A percentile compares a stretch with the other conserved stretches of the same genome.
Conservation (phyloP, 2,329 filamentous ascomycete species). For the Exophiala dermatitidis region DNA sequence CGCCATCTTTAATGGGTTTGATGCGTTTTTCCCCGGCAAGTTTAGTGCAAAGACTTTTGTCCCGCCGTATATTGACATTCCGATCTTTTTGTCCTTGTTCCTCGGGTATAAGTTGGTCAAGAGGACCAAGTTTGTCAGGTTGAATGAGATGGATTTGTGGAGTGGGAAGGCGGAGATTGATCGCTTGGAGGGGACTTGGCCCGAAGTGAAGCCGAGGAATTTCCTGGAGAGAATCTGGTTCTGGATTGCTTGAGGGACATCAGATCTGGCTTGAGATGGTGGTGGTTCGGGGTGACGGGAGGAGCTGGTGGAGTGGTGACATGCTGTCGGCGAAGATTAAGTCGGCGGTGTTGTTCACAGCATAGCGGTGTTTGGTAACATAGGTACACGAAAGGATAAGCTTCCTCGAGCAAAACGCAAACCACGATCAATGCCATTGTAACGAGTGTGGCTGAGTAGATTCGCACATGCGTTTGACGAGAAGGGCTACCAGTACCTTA, state of each 20-base stretch:
- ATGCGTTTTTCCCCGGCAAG: background rate
- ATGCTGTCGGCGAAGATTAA: too few species aligned
- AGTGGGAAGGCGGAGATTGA: conserved; percentile 29
- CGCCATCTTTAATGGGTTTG: conserved; percentile 60
- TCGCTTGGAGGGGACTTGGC: conserved; percentile 13
- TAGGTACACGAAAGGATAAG: too few species aligned
- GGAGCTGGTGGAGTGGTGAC: too few species aligned
- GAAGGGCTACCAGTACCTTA: too few species aligned
- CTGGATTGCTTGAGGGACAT: background rate
- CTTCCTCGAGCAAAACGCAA: too few species aligned
- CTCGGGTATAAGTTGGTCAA: conserved; percentile 50
- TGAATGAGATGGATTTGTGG: conserved; percentile 45
- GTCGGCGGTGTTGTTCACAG: too few species aligned
- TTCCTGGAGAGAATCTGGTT: conserved; percentile 9
- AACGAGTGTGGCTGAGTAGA: too few species aligned
- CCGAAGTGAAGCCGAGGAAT: conserved; percentile 7
- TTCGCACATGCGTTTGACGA: too few species aligned
- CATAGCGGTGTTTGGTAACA: too few species aligned
- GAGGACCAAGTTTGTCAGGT: conserved; percentile 40
- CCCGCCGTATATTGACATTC: conserved; percentile 57
- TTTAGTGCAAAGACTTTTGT: conserved; percentile 49
- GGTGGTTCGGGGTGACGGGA: too few species aligned
- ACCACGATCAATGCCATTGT: too few species aligned
- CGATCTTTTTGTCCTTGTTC: conserved; percentile 52
- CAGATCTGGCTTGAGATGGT: too few species aligned